Evolutionary conservation across 2,329 filamentous ascomycete species (phyloP).

Genomic region (Chaetomiaceae sp.): DNA sequence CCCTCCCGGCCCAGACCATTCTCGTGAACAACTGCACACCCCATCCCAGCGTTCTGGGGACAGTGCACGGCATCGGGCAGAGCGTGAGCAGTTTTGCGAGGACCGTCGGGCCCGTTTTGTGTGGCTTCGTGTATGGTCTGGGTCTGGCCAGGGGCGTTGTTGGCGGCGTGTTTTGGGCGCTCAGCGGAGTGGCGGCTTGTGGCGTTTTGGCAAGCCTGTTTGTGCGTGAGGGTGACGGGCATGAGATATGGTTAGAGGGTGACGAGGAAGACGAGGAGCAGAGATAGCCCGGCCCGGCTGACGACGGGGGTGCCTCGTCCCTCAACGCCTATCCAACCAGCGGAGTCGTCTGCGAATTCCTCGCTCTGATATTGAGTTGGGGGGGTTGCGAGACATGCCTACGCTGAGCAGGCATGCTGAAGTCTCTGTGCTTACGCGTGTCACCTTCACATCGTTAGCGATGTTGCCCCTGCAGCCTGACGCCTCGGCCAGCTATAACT

Average conservation of each 20-base stretch:
- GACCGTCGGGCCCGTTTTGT: conserved; percentile 56
- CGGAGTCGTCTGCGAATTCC: too few relatives aligned
- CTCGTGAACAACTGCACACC: conserved; percentile 58
- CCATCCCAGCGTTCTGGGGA: conserved; percentile 54
- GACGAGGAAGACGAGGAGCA: conserved; percentile 50
- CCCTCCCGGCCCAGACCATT: conserved; percentile 54
- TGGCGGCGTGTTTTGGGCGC: conserved; percentile 55
- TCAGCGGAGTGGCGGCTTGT: conserved; percentile 46
- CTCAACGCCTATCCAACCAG: too few relatives aligned
- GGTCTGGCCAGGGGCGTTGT: conserved; percentile 55
- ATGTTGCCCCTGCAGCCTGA: too few relatives aligned
- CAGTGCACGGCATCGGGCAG: conserved; percentile 54
- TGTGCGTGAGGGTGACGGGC: conserved; percentile 58
- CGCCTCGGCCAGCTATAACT: too few relatives aligned
- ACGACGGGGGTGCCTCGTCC: too few relatives aligned
- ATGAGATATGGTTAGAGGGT: conserved; percentile 61
- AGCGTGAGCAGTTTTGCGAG: conserved; percentile 54
- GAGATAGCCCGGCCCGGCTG: too few relatives aligned
- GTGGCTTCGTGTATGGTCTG: conserved; percentile 57
- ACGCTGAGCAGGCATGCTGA: too few relatives aligned
- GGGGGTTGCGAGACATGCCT: too few relatives aligned
- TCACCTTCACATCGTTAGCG: too few relatives aligned
- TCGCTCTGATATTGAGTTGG: too few relatives aligned
- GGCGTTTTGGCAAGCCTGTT: conserved; percentile 50
- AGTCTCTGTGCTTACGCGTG: too few relatives aligned